Evolutionary conservation across 352 stramenopile genomes (phyloP), one percentile per base, ranked within the genome.

Genomic region (Phytophthora fragariae): DNA sequence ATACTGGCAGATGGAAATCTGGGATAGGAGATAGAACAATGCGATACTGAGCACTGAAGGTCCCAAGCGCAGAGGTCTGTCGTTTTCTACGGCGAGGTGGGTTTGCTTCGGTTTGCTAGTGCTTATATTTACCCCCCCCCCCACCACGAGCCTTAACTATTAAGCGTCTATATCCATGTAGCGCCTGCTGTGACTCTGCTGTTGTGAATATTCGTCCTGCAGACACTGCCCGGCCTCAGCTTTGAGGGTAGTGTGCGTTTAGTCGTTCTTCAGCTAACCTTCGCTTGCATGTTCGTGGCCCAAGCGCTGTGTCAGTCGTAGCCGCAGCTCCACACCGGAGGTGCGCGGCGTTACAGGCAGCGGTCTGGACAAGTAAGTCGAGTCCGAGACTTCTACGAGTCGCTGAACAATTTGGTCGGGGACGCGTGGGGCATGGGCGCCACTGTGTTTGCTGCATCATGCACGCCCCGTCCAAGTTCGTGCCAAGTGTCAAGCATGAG

Each of bases 1-100:
- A 54, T 15, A 54, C 47, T 54, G 47, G 19, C 47, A 54, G 15
- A 54, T 54, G 47, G 47, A 54, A 54, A 54, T 19, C 12, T 54
- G 47, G 41, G 41, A 49, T 5, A 49, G 41, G 41, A 19, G 15
- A 49, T 21, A 49, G 41, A 49, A 49, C 15, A n/a, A 49, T 49
- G 41, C 10, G 41, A 41, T 41, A 41, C 35, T 41, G 39, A 47
- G 39, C 39, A 21, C 14, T 49, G 41, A 49, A 49, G 41, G 41
- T 12, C 41, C 14, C 41, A 49, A 49, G 41, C 15, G 14, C 14
- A 49, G 14, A 41, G 12, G 41, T 49, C 14, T 17, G 41, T 49
- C 14, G 41, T 49, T 17, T n/a, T 49, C 41, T 49, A 49, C 41
- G 14, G 14, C 14, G 41, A 49, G 41, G 41, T 49, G n/a, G n/a